These are phyloP conservation scores for Linum usitatissimum DNA, from an alignment of 345 rosid species.

Conservation along the genomic window DNA sequence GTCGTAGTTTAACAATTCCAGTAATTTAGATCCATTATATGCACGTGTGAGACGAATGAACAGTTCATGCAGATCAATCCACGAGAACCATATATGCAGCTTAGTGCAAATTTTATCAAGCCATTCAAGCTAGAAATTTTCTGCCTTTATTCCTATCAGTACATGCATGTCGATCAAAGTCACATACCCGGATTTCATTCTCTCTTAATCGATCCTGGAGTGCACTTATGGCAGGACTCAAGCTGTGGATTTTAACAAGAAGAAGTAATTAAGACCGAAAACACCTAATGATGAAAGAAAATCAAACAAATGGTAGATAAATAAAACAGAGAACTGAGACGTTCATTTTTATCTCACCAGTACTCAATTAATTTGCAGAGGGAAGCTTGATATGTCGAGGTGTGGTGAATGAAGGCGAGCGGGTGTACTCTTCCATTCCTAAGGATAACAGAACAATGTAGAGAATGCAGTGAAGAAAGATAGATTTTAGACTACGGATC, in stretches of 20 bases:
- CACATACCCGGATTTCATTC: conserved; percentile 72
- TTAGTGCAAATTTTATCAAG: too few species aligned
- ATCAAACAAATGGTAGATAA: background rate
- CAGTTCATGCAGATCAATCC: too few species aligned
- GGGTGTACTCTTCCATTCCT: conserved; percentile 86
- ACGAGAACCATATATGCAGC: too few species aligned
- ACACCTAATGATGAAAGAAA: conserved; percentile 3
- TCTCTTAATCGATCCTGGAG: conserved; percentile 83
- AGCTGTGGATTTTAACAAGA: conserved; percentile 29
- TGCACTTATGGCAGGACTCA: conserved; percentile 81
- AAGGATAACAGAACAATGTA: conserved; percentile 15
- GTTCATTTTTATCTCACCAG: conserved; percentile 44
- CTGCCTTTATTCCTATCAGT: background rate
- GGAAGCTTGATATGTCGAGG: conserved; percentile 92
- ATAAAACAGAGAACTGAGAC: background rate
- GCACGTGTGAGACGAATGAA: too few species aligned
- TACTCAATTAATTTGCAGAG: conserved; percentile 92
- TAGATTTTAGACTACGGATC: conserved; percentile 8
- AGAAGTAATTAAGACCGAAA: background rate
- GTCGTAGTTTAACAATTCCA: too few species aligned
- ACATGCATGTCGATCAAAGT: background rate
- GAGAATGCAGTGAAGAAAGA: background rate
- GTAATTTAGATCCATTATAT: too few species aligned
- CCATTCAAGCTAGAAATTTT: too few species aligned
- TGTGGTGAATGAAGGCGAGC: conserved; percentile 78